Percentiles rank a stretch among this genome's conserved stretches.
Conservation (phyloP, 108 stramenopile species). For the Nannochloropsis gaditana region DNA sequence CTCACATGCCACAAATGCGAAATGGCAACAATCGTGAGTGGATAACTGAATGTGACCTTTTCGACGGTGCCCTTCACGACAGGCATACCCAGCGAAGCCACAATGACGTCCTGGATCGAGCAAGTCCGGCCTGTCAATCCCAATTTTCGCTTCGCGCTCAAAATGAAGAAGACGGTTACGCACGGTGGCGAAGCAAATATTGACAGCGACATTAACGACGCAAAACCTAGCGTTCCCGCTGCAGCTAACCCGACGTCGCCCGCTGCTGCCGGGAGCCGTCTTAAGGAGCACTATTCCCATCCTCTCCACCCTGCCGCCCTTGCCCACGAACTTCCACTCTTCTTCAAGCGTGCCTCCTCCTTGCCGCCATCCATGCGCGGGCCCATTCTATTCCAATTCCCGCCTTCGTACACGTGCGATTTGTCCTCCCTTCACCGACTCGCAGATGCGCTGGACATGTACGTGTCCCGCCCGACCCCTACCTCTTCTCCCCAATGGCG, state of each 20-base stretch:
- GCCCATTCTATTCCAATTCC: neutral
- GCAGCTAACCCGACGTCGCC: no score
- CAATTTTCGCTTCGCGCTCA: neutral
- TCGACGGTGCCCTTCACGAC: neutral
- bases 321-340: neutral
- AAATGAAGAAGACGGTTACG: neutral
- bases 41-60: neutral
- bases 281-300: neutral
- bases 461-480: neutral
- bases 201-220: neutral
- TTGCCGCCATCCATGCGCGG: neutral
- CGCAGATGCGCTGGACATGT: neutral
- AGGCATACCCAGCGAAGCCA: neutral
- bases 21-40: neutral
- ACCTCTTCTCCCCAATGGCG: neutral
- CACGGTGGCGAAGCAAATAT: neutral
- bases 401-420: neutral
- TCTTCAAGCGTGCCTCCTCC: constrained; percentile 15
- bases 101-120: neutral
- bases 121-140: constrained; percentile 14
- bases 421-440: neutral
- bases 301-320: constrained; percentile 11
- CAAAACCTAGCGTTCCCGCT: no score
- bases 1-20: neutral
- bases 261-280: no score